A percentile compares a stretch with the other conserved stretches of the same genome.
These are phyloP conservation scores for Pythium diclinum DNA, from an alignment of 352 stramenopile species.

Conservation along the genomic window DNA sequence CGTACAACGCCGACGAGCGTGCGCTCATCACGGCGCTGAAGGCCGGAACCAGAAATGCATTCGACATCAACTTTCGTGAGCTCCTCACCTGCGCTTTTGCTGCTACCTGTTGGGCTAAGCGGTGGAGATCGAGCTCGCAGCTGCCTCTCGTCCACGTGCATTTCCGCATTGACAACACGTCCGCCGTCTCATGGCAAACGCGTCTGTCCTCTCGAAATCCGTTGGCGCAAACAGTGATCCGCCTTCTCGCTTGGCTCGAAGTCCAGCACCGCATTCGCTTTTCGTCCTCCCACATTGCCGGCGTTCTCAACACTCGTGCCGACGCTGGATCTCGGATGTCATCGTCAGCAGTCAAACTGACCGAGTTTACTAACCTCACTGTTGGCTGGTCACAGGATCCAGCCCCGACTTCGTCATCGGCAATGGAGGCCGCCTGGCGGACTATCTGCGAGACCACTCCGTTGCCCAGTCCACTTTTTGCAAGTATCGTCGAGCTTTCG, in stretches of 20 bases:
- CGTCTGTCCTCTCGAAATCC: conserved; percentile 11
- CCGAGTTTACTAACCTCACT: neutral
- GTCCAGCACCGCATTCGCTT: neutral
- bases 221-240: conserved; percentile 6
- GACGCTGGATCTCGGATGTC: neutral
- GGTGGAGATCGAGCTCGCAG: neutral
- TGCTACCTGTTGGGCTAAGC: neutral
- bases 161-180: conserved; percentile 29
- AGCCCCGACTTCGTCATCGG: neutral
- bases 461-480: neutral
- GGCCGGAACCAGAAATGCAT: conserved; percentile 1
- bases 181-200: conserved; percentile 17
- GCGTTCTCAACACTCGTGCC: neutral
- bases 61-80: conserved; percentile 32
- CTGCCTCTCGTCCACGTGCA: conserved; percentile 13
- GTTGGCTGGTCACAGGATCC: neutral
- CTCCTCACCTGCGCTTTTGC: conserved; percentile 15
- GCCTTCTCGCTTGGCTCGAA: neutral
- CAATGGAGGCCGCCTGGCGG: neutral
- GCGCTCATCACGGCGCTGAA: neutral
- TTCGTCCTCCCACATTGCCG: neutral
- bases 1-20: neutral
- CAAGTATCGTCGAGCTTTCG: no score
- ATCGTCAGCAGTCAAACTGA: neutral
- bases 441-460: conserved; percentile 2